These are phyloP conservation scores for Falciphora oryzae DNA, from an alignment of 2,329 filamentous ascomycete species.

Conservation along the genomic window DNA sequence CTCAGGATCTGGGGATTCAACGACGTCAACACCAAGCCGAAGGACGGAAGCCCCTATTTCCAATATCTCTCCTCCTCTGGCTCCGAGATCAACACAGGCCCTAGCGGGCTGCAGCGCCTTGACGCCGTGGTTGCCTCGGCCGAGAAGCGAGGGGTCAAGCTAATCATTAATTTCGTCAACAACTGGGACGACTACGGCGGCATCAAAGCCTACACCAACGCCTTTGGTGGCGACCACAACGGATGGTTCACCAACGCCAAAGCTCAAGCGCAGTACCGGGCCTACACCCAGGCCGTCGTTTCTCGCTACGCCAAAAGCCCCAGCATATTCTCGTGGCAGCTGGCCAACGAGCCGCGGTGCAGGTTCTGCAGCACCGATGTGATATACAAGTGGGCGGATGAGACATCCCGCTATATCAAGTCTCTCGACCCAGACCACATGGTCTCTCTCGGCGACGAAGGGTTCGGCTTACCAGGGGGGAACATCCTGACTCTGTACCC, in stretches of 20 bases:
- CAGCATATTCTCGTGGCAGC: conserved; percentile 46
- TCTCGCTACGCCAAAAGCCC: conserved; percentile 37
- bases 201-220: conserved; percentile 51
- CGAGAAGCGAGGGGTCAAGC: conserved; percentile 52
- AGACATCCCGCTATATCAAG: conserved; percentile 56
- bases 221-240: conserved; percentile 46
- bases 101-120: conserved; percentile 57
- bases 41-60: conserved; percentile 39
- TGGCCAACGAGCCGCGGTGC: conserved; percentile 54
- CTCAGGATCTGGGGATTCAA: conserved; percentile 60
- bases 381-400: conserved; percentile 52
- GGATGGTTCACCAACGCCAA: conserved; percentile 46
- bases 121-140: conserved; percentile 58
- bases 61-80: conserved; percentile 45
- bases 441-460: conserved; percentile 56
- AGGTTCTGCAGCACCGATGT: conserved; percentile 51
- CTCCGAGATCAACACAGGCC: conserved; percentile 56
- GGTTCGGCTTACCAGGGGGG: conserved; percentile 24
- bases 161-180: conserved; percentile 63
- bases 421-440: conserved; percentile 54
- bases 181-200: conserved; percentile 64
- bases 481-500: conserved; percentile 17
- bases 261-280: conserved; percentile 45
- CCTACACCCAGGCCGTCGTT: conserved; percentile 40
- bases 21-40: conserved; percentile 41